A percentile compares a stretch with the other conserved stretches of the same genome.
phyloP scores from a whole-genome alignment of 2,329 filamentous ascomycete species.

The Cytospora piceae region DNA sequence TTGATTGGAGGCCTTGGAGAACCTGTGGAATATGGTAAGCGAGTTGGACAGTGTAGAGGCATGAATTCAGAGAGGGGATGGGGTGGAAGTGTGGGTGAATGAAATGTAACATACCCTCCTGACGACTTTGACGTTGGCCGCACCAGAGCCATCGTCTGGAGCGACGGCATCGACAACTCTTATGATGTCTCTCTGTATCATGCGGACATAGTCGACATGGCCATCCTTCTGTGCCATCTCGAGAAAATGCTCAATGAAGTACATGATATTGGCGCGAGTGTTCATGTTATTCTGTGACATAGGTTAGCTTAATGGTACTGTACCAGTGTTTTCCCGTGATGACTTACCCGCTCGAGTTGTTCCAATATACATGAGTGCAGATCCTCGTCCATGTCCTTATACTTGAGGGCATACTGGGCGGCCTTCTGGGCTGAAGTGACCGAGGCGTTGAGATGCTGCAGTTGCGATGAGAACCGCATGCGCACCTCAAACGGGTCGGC shows the following conservation, averaged over 20 bases:
- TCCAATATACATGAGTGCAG: conserved; percentile 96
- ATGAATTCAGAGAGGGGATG: background rate
- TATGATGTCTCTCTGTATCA: conserved; percentile 94
- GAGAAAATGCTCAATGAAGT: conserved; percentile 94
- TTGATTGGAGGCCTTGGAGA: conserved; percentile 69
- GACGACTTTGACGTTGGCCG: conserved; percentile 92
- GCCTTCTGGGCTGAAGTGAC: conserved; percentile 89
- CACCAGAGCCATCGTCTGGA: conserved; percentile 82
- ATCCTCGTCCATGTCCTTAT: conserved; percentile 94
- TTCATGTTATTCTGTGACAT: conserved; percentile 83
- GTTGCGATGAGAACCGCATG: conserved; percentile 90
- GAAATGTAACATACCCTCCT: conserved; percentile 63
- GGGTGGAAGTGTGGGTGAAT: background rate
- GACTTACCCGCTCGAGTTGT: conserved; percentile 78
- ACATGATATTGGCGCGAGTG: conserved; percentile 97
- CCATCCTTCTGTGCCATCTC: conserved; percentile 79
- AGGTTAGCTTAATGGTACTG: conserved; percentile 27
- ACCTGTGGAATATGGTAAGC: conserved; percentile 50
- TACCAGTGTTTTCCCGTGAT: background rate
- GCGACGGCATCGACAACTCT: conserved; percentile 91
- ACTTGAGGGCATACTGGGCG: conserved; percentile 91
- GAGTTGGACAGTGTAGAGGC: background rate
- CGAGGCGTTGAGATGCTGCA: conserved; percentile 89
- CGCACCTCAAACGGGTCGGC: conserved; percentile 95
- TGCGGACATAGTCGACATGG: conserved; percentile 81